These are phyloP conservation scores for Flaveria ramosissima DNA, from an alignment of 129 eudicot genomes.

Conservation along the genomic window DNA sequence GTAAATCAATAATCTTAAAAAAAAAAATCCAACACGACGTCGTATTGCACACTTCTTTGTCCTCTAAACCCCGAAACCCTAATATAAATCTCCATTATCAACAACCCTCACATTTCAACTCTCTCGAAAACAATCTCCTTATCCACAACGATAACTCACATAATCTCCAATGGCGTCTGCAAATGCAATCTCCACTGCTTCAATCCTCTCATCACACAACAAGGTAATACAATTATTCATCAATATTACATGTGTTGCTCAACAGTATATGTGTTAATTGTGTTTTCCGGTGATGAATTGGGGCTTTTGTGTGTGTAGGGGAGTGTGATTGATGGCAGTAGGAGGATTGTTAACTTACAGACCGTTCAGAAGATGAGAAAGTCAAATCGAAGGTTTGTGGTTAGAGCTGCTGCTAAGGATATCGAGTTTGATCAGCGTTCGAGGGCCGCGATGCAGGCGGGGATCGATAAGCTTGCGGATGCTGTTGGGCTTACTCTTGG, in stretches of 20 bases:
- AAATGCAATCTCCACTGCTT: slow-evolving; percentile 70
- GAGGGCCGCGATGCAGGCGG: slow-evolving; percentile 79
- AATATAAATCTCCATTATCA: slow-evolving; percentile 25
- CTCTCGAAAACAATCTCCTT: slow-evolving; percentile 27
- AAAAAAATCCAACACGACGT: slow-evolving; percentile 8
- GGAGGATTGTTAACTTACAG: slow-evolving; percentile 46
- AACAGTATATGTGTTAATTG: neutral
- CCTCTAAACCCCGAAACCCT: slow-evolving; percentile 36
- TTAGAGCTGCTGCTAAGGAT: slow-evolving; percentile 83
- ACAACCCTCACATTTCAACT: slow-evolving; percentile 20
- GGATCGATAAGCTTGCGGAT: slow-evolving; percentile 89
- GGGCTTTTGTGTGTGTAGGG: slow-evolving; percentile 37
- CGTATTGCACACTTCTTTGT: slow-evolving; percentile 10
- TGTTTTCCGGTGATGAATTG: slow-evolving; percentile 30
- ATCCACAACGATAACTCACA: slow-evolving; percentile 29
- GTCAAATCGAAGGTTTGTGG: slow-evolving; percentile 51
- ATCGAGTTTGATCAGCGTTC: slow-evolving; percentile 87
- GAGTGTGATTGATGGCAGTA: slow-evolving; percentile 39
- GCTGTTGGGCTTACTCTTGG: slow-evolving; percentile 91
- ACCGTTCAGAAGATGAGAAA: slow-evolving; percentile 43
- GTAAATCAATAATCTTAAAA: neutral
- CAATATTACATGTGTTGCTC: neutral
- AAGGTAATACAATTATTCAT: slow-evolving; percentile 32
- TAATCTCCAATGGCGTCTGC: slow-evolving; percentile 63
- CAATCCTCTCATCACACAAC: slow-evolving; percentile 51